Conservation (phyloP, 192 early-diverging fungal species). For the Coemansia sp. region DNA sequence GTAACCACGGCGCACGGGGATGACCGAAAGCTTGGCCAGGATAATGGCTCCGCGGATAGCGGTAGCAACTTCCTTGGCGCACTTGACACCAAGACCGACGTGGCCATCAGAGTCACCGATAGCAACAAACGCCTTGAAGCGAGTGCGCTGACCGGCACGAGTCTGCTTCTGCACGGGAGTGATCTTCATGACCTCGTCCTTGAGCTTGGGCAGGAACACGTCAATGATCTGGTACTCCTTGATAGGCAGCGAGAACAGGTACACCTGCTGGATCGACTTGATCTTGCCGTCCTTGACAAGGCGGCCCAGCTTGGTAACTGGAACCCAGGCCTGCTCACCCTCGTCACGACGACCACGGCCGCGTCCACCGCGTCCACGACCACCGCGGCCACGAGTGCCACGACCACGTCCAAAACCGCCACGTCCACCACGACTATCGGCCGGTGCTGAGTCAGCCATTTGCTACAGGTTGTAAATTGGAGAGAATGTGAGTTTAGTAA, state of each 20-base stretch:
- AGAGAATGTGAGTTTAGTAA: background rate
- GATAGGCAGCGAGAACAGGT: constrained; percentile 97
- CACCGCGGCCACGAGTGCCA: constrained; percentile 81
- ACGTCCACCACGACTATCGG: constrained; percentile 71
- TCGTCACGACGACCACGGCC: constrained; percentile 86
- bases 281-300: constrained; percentile 98
- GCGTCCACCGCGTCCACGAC: constrained; percentile 72
- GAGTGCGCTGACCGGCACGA: constrained; percentile 98
- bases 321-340: constrained; percentile 84
- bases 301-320: constrained; percentile 99
- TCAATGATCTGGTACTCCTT: constrained; percentile 99
- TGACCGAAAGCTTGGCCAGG: constrained; percentile 97
- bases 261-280: constrained; percentile 97
- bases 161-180: constrained; percentile 99
- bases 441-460: constrained; percentile 80
- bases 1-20: constrained; percentile 99
- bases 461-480: constrained; percentile 46
- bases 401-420: constrained; percentile 60
- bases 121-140: constrained; percentile 99
- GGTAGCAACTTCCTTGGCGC: constrained; percentile 99
- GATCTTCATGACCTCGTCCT: constrained; percentile 99
- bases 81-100: constrained; percentile 99
- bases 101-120: constrained; percentile 97
- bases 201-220: constrained; percentile 90
- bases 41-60: constrained; percentile 99